Conservation (phyloP, 371 early-diverging fungal genomes). For the Dichotomocladium elegans region DNA sequence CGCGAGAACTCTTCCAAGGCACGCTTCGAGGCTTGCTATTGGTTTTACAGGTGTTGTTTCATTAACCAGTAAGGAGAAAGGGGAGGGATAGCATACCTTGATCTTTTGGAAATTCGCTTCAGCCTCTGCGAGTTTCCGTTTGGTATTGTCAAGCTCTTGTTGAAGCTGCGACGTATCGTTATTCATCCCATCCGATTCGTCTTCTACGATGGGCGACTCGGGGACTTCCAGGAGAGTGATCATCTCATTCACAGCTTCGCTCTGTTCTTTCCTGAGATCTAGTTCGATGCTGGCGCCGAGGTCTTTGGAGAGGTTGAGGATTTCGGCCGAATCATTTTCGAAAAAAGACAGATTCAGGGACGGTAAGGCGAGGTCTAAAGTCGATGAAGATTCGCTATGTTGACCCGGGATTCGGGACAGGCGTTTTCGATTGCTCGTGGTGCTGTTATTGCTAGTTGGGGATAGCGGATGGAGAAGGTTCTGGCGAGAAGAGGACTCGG, state of each 20-base stretch:
- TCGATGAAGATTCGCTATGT: conserved; percentile 7
- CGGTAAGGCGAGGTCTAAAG: conserved; percentile 17
- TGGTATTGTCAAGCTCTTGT: conserved; percentile 3
- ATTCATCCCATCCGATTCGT: not conserved
- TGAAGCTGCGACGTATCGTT: conserved; percentile 3
- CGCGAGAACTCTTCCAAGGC: conserved; percentile 41
- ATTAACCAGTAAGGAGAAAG: not conserved
- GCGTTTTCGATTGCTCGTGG: conserved; percentile 7
- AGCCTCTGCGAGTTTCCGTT: conserved; percentile 4
- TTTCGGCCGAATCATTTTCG: conserved; percentile 42
- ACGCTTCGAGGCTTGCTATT: conserved; percentile 32
- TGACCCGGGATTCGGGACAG: conserved; percentile 6
- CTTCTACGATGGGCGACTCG: not conserved
- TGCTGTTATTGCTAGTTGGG: conserved; percentile 1
- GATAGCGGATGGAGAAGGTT: no score
- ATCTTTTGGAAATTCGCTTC: conserved; percentile 12
- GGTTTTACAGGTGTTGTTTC: not conserved
- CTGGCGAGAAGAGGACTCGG: not conserved
- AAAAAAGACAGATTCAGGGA: conserved; percentile 39
- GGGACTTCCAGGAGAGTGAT: not conserved
- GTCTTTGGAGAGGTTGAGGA: conserved; percentile 37
- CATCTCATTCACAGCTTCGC: not conserved
- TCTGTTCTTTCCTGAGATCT: conserved; percentile 12
- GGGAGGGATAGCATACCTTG: conserved; percentile 5
- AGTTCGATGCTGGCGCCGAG: conserved; percentile 28